Evolutionary conservation across 2,329 filamentous ascomycete genomes (phyloP), one percentile per base, ranked within the genome.

Genomic region (Grosmannia serpens): DNA sequence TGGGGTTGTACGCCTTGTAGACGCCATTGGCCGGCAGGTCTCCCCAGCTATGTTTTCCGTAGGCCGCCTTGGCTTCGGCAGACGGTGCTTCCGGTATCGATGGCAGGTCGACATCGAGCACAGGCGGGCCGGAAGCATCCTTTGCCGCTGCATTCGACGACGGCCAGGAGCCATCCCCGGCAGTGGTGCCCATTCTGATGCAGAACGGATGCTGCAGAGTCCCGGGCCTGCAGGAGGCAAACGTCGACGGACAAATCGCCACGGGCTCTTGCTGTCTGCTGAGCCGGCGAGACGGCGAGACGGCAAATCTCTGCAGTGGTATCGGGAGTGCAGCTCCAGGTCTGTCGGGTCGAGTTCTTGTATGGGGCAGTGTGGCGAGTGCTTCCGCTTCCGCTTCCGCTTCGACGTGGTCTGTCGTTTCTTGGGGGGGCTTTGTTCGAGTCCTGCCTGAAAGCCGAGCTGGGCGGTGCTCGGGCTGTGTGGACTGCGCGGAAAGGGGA

Each of bases 21-120:
- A 6, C 52, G 27, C 51, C 52, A 27, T 58, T 53, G 13, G 15
- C 31, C 31, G 9, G 8, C 31, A 7, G 17, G 5, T 44, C 8
- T n/a, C 38, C 38, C 38, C 13, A 5, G 13, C 38, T 20, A 5
- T 5, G 31, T 10, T 33, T 33, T 33, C 31, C 22, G 11, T 49
- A 52, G 11, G 52, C 20, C n/a, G 50, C 38, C 24, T 47, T 46
- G 26, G 31, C 20, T 41, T 60, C 53, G 47, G 31, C 27, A 31
- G 57, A 47, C 26, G 41, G 2, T 7, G 51, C 29, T 38, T 63
- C 61, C 20, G 62, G 61, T 27, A 64, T 62, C 6, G 62, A 47
- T 24, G 62, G 62, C 22, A 64, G 58, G 15, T 65, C 63, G 26
- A 63, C 63, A 29, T 64, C 62, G 50, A 58, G 29, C 22, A 41